phyloP scores from a whole-genome alignment of 225 moss, liverwort and hornwort species.

The Pleurozium schreberi region DNA sequence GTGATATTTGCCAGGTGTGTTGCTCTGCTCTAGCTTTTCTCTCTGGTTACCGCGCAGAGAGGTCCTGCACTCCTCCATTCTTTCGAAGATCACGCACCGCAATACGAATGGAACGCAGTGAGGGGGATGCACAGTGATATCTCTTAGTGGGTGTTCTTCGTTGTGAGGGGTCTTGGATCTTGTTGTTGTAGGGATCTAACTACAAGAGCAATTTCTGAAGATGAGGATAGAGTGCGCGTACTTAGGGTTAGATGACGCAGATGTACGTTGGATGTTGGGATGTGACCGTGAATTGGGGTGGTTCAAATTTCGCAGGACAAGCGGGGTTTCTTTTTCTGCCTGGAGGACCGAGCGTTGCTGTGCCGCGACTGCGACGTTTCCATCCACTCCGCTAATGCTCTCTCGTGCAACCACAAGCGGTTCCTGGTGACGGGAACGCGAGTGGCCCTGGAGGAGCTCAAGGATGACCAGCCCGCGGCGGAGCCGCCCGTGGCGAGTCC shows the following conservation, averaged over 20 bases:
- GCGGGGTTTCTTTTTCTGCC: constrained; percentile 72
- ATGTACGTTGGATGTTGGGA: background rate
- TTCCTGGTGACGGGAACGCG: constrained; percentile 65
- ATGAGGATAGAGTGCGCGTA: no score
- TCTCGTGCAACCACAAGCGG: constrained; percentile 60
- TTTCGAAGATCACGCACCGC: background rate
- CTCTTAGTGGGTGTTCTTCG: background rate
- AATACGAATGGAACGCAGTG: background rate
- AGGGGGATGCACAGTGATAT: background rate
- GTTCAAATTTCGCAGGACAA: constrained; percentile 44
- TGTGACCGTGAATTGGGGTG: background rate
- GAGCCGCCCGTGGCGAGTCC: constrained; percentile 6
- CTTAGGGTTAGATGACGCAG: background rate
- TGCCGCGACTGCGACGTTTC: constrained; percentile 89
- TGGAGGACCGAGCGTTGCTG: constrained; percentile 75
- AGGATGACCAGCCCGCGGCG: background rate
- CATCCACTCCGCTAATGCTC: constrained; percentile 50
- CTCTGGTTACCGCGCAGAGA: background rate
- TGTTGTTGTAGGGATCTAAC: no score
- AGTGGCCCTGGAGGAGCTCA: constrained; percentile 57
- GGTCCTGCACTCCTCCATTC: background rate
- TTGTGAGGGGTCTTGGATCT: background rate
- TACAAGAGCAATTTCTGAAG: background rate
- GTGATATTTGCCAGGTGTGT: constrained; percentile 48
- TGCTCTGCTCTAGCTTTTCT: background rate